Evolutionary conservation across 495 filamentous ascomycete genomes (phyloP), one percentile per base, ranked within the genome.

Genomic region (Penicillium diatomitis): DNA sequence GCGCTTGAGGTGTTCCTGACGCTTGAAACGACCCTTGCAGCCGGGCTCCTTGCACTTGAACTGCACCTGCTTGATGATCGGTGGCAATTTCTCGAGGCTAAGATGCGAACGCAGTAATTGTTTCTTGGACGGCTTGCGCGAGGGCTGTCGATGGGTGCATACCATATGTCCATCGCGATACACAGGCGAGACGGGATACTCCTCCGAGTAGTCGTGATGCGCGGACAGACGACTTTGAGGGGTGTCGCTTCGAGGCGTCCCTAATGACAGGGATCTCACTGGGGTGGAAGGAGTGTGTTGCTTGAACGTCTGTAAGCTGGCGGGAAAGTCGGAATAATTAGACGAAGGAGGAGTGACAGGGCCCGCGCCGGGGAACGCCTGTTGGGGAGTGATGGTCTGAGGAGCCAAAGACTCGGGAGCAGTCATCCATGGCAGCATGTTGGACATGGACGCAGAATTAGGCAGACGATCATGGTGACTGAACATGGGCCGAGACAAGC

Each of bases 1-100:
- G 10, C 82, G 69, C 62, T 83, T 84, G 1, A 84, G 60, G 49
- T 86, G 82, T 49, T 86, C 82, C 34, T 77, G 75, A 40, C 81
- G 61, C 62, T 80, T 81, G 57, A 83, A 82, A 1, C 67, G 65
- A 0, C 67, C 71, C 52, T 74, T 73, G 56, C 72, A 79, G 9
- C 64, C 67, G 6, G 65, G 65, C 33, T 73, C 63, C 33, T 70
- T 66, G 66, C 76, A 79, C 50, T 63, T 70, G 56, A 74, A 74
- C 37, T 72, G 71, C 0, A 74, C 71, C 49, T 72, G 66, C 51
- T 68, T 69, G 28, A 69, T 68, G 45, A 68, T 66, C 1, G 62
- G 54, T 27, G 67, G 68, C 0, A 74, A 51, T 48, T 67, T 70
- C 41, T 74, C 71, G 10, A 74, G 51, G 41, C 58, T 67, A 12